A percentile compares a stretch with the other conserved stretches of the same genome.
phyloP scores from a whole-genome alignment of 2,329 filamentous ascomycete species.

The Bertia moriformis region DNA sequence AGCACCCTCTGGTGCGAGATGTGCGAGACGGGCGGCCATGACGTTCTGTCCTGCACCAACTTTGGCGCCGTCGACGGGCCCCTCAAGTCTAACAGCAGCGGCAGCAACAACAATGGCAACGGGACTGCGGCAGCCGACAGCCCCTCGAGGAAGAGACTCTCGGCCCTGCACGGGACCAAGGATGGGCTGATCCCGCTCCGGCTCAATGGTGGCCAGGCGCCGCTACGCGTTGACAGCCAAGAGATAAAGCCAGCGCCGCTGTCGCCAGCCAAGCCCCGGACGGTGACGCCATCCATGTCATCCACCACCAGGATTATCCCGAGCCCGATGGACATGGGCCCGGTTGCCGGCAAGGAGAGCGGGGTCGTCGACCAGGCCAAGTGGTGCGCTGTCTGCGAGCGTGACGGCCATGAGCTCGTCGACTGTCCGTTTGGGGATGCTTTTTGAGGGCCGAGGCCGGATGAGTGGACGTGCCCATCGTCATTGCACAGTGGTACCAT shows the following conservation, averaged over 20 bases:
- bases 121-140: too few species aligned
- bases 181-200: conserved; percentile 65
- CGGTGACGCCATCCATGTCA: conserved; percentile 20
- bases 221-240: conserved; percentile 23
- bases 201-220: conserved; percentile 50
- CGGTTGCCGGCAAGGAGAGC: conserved; percentile 65
- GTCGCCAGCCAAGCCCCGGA: conserved; percentile 32
- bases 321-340: conserved; percentile 49
- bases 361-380: conserved; percentile 69
- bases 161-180: too few species aligned
- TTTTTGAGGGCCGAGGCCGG: conserved; percentile 27
- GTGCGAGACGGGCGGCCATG: too few species aligned
- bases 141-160: too few species aligned
- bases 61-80: too few species aligned
- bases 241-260: conserved; percentile 38
- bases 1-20: too few species aligned
- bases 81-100: too few species aligned
- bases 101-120: too few species aligned
- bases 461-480: conserved; percentile 1
- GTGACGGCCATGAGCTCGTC: conserved; percentile 90
- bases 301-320: conserved; percentile 31
- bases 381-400: conserved; percentile 94
- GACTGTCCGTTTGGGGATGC: conserved; percentile 86
- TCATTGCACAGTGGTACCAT: conserved; percentile 4
- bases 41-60: too few species aligned